Percentiles rank a stretch among this genome's conserved stretches.
These are phyloP conservation scores for Plantago major DNA, from an alignment of 257 asterid species.

Conservation along the genomic window DNA sequence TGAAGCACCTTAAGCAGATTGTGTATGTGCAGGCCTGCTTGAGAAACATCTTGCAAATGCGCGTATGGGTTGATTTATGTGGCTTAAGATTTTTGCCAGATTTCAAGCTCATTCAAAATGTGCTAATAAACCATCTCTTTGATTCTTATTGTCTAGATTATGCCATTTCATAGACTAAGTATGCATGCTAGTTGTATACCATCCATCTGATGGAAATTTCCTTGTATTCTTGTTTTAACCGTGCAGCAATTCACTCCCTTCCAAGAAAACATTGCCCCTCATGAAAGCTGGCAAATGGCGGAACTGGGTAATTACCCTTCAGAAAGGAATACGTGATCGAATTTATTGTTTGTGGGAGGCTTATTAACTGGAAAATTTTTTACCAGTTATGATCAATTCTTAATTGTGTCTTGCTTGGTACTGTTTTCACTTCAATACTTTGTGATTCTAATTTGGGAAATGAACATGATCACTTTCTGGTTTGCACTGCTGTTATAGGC, in stretches of 20 bases:
- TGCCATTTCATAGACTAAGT: not conserved
- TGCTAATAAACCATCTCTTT: too few species aligned
- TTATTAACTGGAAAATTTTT: slow-evolving; percentile 16
- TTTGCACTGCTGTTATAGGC: too few species aligned
- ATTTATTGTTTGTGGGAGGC: slow-evolving; percentile 41
- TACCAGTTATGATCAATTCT: slow-evolving; percentile 35
- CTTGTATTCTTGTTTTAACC: slow-evolving; percentile 6
- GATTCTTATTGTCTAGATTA: too few species aligned
- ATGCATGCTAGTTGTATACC: not conserved
- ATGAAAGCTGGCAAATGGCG: slow-evolving; percentile 91
- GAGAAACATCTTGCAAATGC: not conserved
- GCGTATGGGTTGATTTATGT: not conserved
- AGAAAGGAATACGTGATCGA: slow-evolving; percentile 30
- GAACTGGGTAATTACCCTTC: slow-evolving; percentile 52
- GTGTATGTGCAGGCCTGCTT: not conserved
- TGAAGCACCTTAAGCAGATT: not conserved
- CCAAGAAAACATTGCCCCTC: slow-evolving; percentile 74
- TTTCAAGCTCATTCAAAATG: too few species aligned
- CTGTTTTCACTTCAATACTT: slow-evolving; percentile 31
- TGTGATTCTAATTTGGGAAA: slow-evolving; percentile 15
- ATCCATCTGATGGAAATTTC: too few species aligned
- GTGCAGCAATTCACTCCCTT: slow-evolving; percentile 64
- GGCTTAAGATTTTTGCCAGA: not conserved
- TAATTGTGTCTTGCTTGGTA: slow-evolving; percentile 25
- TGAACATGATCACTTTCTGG: too few species aligned